Evolutionary conservation across 805 yeast genomes (phyloP), one percentile per base, ranked within the genome.

Genomic region (Jamesozyma jinghongensis): DNA sequence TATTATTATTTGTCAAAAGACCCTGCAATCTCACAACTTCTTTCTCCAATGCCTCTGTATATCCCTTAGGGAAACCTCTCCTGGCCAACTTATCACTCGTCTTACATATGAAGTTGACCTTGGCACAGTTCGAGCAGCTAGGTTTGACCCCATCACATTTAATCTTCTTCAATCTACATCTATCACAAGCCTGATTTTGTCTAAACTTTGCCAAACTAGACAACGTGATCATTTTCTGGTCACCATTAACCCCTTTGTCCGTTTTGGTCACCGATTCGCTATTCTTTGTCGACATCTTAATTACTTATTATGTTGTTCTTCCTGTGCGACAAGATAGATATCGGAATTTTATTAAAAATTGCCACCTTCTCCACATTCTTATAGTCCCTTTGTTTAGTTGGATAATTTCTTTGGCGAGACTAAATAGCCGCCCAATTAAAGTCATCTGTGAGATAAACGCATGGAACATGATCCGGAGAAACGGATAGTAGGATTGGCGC

Each of bases 61-160:
- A 83, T 0, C 92, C 90, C 51, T 79, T 79, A 3, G 92, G 90
- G 46, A 82, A 81, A 1, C 88, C 84, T 44, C 86, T 68, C 59
- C 94, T 68, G 0, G 87, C 77, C 20, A 83, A 61, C 54, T 79
- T 81, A 61, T 82, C 90, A 41, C 82, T 74, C 3, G 82, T 81
- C 32, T 76, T 72, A 57, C 94, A 83, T 34, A 72, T 76, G 51
- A 78, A 79, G 0, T 79, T 81, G 33, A 79, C 75, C 46, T 73
- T 73, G 28, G 65, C 62, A 54, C 92, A 83, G 52, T 80, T 79
- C 29, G 77, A 67, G 56, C 94, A 83, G 27, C 38, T 45, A 10
- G 61, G 61, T 22, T 71, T 53, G 42, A 74, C 72, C 1, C 92
- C 92, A 50, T 83, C 90, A 45, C 65, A 61, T 37, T 57, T 54